Evolutionary conservation across 805 yeast genomes (phyloP), one percentile per base, ranked within the genome.

Genomic region (Metschnikowia borealis): DNA sequence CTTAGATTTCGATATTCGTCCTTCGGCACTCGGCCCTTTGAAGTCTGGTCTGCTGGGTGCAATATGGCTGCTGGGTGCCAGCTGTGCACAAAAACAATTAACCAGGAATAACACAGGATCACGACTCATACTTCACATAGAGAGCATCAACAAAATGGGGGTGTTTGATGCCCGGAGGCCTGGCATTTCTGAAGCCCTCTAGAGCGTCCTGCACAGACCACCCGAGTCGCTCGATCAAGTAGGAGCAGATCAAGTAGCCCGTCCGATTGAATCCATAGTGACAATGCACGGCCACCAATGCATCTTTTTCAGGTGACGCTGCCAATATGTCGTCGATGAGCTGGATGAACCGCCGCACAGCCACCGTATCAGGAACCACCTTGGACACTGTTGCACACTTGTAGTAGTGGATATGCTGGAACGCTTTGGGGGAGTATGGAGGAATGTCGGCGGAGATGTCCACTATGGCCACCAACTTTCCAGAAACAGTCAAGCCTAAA

Each of bases 181-280:
- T 78, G 3, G 88, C 82, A 0, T 41, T 55, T 43, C 69, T 73
- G 62, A 83, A 86, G 0, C 83, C 83, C 11, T 72, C 77, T 14
- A 86, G 73, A 0, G 92, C 87, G 43, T 83, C 87, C 35, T 70
- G 69, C 2, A 85, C 87, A 3, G 74, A 60, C 79, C 85, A 80
- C 0, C 82, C 82, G 32, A 80, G 63, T 46, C 68, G 69, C 59
- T 84, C 89, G 21, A 87, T 74, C 59, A 86, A 68, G 61, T 82
- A 87, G 59, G 87, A 80, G 61, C 88, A 83, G 17, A 86, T 80
- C 46, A 87, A 71, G 58, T 81, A 86, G 2, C 94, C 92, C 0
- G 92, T 86, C 50, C 92, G 70, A 63, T 86, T 86, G 66, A 85
- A 87, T 5, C 92, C 94, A 61, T 86, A 86, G 63, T 86, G 94